Evolutionary conservation across 495 filamentous ascomycete genomes (phyloP).

Genomic region (Talaromyces proteolyticus): DNA sequence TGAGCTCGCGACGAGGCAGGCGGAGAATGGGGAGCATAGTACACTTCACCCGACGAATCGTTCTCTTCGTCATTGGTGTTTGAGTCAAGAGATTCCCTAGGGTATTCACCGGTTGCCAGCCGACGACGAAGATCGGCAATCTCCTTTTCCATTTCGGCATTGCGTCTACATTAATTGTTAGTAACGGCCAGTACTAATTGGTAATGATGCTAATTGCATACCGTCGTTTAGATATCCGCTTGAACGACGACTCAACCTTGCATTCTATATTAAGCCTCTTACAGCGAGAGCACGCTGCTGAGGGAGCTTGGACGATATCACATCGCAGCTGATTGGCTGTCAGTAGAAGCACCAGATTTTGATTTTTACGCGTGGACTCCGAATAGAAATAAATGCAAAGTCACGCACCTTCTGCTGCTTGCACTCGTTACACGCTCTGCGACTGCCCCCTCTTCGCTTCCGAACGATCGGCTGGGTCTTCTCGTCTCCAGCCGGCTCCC

Average conservation of each 20-base stretch:
- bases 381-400: neutral
- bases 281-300: slow-evolving; percentile 42
- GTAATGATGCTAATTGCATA: slow-evolving; percentile 6
- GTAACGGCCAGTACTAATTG: neutral
- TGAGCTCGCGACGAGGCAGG: slow-evolving; percentile 18
- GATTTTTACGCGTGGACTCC: neutral
- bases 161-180: slow-evolving; percentile 25
- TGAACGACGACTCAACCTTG: slow-evolving; percentile 42
- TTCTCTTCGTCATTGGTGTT: slow-evolving; percentile 29
- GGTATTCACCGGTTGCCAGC: slow-evolving; percentile 27
- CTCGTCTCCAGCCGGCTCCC: slow-evolving; percentile 26
- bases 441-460: slow-evolving; percentile 41
- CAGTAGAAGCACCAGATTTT: neutral
- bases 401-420: slow-evolving; percentile 46
- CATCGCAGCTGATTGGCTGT: slow-evolving; percentile 41
- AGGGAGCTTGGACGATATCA: slow-evolving; percentile 41
- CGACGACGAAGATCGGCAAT: slow-evolving; percentile 41
- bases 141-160: slow-evolving; percentile 47
- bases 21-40: slow-evolving; percentile 25
- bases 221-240: slow-evolving; percentile 44
- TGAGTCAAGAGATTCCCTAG: slow-evolving; percentile 14
- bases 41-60: slow-evolving; percentile 34
- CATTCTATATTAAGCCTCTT: slow-evolving; percentile 40
- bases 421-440: slow-evolving; percentile 45
- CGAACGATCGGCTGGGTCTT: slow-evolving; percentile 37